These are phyloP conservation scores for Gnaphalium uliginosum DNA, from an alignment of 129 eudicot species.

Conservation along the genomic window DNA sequence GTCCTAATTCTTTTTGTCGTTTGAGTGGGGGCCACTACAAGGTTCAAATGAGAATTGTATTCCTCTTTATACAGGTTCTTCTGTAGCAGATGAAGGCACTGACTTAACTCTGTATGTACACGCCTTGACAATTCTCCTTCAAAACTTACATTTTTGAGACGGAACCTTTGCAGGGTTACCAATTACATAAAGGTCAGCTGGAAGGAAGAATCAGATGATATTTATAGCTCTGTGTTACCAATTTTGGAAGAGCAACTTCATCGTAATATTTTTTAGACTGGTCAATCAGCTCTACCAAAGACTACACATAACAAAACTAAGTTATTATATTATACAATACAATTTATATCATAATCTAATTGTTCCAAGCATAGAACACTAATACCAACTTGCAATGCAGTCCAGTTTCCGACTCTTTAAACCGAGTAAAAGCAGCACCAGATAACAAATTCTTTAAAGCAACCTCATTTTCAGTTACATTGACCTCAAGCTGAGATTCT, in stretches of 20 bases:
- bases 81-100: constrained; percentile 51
- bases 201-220: constrained; percentile 10
- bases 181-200: constrained; percentile 10
- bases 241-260: constrained; percentile 93
- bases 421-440: constrained; percentile 74
- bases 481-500: constrained; percentile 51
- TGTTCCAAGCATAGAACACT: not conserved
- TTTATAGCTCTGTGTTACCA: constrained; percentile 51
- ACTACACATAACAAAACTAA: constrained; percentile 46
- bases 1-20: constrained; percentile 49
- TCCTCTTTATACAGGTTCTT: constrained; percentile 38
- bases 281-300: constrained; percentile 73
- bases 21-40: constrained; percentile 44
- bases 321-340: constrained; percentile 17
- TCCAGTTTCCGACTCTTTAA: constrained; percentile 92
- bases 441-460: constrained; percentile 55
- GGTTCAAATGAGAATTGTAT: constrained; percentile 27
- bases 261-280: constrained; percentile 78
- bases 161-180: constrained; percentile 54
- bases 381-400: constrained; percentile 77
- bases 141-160: constrained; percentile 56
- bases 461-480: constrained; percentile 50
- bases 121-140: constrained; percentile 72
- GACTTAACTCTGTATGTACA: constrained; percentile 89
- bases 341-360: constrained; percentile 11